These are phyloP conservation scores for Rhazya stricta DNA, from an alignment of 257 asterid species.

Conservation along the genomic window DNA sequence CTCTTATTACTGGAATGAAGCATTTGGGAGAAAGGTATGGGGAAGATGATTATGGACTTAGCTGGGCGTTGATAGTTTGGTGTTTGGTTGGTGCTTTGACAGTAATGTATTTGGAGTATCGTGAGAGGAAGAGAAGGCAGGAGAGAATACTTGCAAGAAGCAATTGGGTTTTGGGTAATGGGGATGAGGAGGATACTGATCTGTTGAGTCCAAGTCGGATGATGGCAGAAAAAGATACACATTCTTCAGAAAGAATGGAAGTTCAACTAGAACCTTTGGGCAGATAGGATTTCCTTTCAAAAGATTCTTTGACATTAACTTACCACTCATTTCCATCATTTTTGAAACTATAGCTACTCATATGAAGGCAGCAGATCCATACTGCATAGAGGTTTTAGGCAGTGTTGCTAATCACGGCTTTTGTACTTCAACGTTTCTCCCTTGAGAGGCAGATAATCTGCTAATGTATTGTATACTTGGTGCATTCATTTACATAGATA, in stretches of 20 bases:
- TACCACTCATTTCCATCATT: not conserved
- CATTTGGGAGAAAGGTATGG: constrained; percentile 86
- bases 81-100: constrained; percentile 55
- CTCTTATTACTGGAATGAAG: constrained; percentile 81
- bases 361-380: constrained; percentile 6
- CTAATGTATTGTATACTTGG: constrained; percentile 12
- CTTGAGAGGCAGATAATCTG: constrained; percentile 9
- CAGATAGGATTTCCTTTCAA: constrained; percentile 39
- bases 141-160: constrained; percentile 53
- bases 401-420: not conserved
- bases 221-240: constrained; percentile 41
- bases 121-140: constrained; percentile 47
- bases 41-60: constrained; percentile 65
- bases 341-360: constrained; percentile 3
- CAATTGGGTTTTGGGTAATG: constrained; percentile 78
- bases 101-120: constrained; percentile 65
- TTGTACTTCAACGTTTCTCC: not conserved
- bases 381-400: constrained; percentile 5
- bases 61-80: constrained; percentile 85
- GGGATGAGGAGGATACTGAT: constrained; percentile 65
- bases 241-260: constrained; percentile 67
- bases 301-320: constrained; percentile 12
- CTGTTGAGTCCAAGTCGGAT: constrained; percentile 49
- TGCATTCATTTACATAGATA: constrained; percentile 9
- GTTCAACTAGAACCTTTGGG: constrained; percentile 80